Base-by-base conservation (phyloP, 768 basidiomycete genomes). In the Boletus rubescentipes region DNA sequence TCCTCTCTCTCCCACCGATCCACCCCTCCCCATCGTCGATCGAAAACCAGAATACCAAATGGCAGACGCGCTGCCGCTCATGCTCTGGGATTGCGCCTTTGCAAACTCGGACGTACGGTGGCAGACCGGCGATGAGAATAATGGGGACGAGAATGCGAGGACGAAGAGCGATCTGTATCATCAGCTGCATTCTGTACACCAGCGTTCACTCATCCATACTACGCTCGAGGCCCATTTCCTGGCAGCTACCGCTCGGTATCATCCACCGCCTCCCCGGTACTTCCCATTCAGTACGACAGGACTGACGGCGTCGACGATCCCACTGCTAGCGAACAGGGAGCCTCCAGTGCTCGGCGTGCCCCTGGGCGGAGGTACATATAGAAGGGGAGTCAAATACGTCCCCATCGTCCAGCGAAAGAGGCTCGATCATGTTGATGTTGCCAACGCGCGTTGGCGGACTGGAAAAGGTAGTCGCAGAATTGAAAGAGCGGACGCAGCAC, bases 11-110 rank as follows among this genome's bases (percentile, higher is more conserved):
- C 36, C 55, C 8, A 10, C 31, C n/a, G 50, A 60, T 20, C 14
- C 59, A 59, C 51, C 75, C 72, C 71, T 77, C 12, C 73, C 80
- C 35, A 67, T 85, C 15, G 79, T 93, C 26, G 77, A 82, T 52
- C 70, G 80, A 46, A 95, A 94, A 67, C 96, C 96, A 3, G 82
- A 84, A 44, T 98, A 98, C 67, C 86, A 89, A 61, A 98, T 98
- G 91, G 93, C 94, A 8, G 89, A 95, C 60, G 87, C 83, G 1
- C 77, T 97, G 0, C 95, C 96, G 2, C 81, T 99, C 36, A 81
- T 98, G 71, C 82, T 98, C 14, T 96, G 93, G 89, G 86, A 91
- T 23, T 95, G 93, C 64, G 83, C 77, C 1, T 98, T 92, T 69
- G 72, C 77, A 31, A 79, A 80, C 26, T 75, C 73, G 16, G 83